Percentiles rank a stretch among this genome's conserved stretches.
These are phyloP conservation scores for Aspergillus novoparasiticus DNA, from an alignment of 2,329 filamentous ascomycete genomes.

Conservation along the genomic window DNA sequence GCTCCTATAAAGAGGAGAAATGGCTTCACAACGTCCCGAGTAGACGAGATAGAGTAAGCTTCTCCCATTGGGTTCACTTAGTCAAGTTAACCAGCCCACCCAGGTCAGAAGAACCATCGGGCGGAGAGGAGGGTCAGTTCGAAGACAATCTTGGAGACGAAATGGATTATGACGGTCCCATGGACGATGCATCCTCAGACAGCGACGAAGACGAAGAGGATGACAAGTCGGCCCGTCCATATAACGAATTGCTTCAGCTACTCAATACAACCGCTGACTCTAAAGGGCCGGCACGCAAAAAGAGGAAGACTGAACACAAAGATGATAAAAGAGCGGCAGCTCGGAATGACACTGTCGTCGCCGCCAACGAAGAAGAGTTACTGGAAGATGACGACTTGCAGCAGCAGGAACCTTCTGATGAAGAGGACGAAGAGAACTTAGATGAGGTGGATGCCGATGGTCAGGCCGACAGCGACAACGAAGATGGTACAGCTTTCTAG, in stretches of 20 bases:
- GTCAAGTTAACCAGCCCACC: conserved; percentile 11
- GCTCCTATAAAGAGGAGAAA: conserved; percentile 28
- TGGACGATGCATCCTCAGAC: conserved; percentile 41
- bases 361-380: conserved; percentile 23
- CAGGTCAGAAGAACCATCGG: conserved; percentile 35
- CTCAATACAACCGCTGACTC: conserved; percentile 48
- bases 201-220: conserved; percentile 51
- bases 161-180: conserved; percentile 41
- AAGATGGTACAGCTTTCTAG: conserved; percentile 34
- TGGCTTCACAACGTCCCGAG: conserved; percentile 41
- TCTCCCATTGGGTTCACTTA: not conserved
- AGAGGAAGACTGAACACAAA: conserved; percentile 52
- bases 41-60: conserved; percentile 43
- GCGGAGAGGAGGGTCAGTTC: conserved; percentile 31
- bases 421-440: conserved; percentile 44
- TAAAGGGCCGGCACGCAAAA: conserved; percentile 53
- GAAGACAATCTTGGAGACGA: conserved; percentile 48
- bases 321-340: conserved; percentile 27
- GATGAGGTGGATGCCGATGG: conserved; percentile 34
- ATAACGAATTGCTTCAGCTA: conserved; percentile 60
- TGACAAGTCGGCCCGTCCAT: conserved; percentile 47
- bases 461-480: conserved; percentile 37
- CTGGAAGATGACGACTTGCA: conserved; percentile 50
- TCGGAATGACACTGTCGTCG: conserved; percentile 25
- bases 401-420: conserved; percentile 52